phyloP scores from a whole-genome alignment of 306 rosid species.

The Acacia crassicarpa region DNA sequence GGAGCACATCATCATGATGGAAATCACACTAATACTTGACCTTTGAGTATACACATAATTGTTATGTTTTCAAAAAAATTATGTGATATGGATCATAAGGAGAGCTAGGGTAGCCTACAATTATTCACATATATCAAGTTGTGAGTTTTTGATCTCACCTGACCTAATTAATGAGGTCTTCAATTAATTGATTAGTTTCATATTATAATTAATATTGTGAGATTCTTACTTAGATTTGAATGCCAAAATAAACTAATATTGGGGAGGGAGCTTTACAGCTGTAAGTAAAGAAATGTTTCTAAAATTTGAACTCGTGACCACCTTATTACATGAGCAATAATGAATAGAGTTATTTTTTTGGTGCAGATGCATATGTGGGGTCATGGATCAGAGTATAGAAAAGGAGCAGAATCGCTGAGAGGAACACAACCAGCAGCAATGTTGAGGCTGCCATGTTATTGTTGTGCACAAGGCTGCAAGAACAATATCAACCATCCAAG shows the following conservation, averaged over 20 bases:
- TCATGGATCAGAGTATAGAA: conserved; percentile 84
- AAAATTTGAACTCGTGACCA: too few relatives aligned
- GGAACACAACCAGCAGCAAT: conserved; percentile 96
- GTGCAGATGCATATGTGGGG: conserved; percentile 99
- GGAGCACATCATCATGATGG: background rate
- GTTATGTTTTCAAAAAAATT: background rate
- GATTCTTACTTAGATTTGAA: too few relatives aligned
- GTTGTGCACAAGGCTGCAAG: conserved; percentile 90
- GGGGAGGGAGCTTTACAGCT: too few relatives aligned
- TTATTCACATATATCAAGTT: background rate
- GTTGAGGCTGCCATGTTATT: conserved; percentile 89
- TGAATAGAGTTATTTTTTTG: too few relatives aligned
- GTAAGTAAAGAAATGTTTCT: too few relatives aligned
- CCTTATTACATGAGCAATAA: too few relatives aligned
- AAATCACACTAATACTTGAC: background rate
- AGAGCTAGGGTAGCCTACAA: background rate
- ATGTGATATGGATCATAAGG: background rate
- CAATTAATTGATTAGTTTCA: background rate
- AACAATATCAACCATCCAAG: conserved; percentile 92
- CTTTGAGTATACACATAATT: background rate
- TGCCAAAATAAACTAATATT: too few relatives aligned
- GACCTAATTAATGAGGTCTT: background rate
- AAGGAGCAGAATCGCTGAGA: conserved; percentile 79
- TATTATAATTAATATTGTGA: too few relatives aligned
- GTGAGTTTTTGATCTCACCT: background rate